phyloP scores from a whole-genome alignment of 2,329 filamentous ascomycete genomes.

The Ophiostoma montium region DNA sequence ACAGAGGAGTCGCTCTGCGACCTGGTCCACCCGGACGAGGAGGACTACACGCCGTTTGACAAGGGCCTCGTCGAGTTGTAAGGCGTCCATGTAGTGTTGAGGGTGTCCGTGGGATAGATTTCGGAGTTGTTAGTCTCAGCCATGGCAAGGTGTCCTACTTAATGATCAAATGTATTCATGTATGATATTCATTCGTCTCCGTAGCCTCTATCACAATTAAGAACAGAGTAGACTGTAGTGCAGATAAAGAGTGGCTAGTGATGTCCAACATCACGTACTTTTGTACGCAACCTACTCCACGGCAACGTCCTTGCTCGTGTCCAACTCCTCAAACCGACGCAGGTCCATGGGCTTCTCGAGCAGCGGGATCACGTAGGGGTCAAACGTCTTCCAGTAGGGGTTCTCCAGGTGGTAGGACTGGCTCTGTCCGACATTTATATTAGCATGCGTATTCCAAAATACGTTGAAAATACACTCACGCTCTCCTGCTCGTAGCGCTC shows the following conservation, averaged over 20 bases:
- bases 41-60: neutral
- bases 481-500: conserved; percentile 3
- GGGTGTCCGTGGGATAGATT: neutral
- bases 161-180: neutral
- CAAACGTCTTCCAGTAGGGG: conserved; percentile 1
- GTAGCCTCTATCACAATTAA: too few relatives aligned
- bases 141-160: neutral
- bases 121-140: neutral
- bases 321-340: neutral
- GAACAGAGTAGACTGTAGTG: neutral
- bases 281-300: neutral
- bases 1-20: neutral
- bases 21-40: neutral
- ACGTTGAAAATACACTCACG: neutral
- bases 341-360: conserved; percentile 2
- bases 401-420: neutral
- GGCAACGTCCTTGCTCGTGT: neutral
- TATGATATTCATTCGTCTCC: too few relatives aligned
- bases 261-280: neutral
- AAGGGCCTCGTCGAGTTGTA: neutral
- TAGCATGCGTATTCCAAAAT: neutral
- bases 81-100: too few relatives aligned
- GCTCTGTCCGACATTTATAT: neutral
- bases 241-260: neutral
- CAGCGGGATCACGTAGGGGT: conserved; percentile 1